Evolutionary conservation across 2,329 filamentous ascomycete species (phyloP).

Genomic region (Sporothrix euskadiensis): DNA sequence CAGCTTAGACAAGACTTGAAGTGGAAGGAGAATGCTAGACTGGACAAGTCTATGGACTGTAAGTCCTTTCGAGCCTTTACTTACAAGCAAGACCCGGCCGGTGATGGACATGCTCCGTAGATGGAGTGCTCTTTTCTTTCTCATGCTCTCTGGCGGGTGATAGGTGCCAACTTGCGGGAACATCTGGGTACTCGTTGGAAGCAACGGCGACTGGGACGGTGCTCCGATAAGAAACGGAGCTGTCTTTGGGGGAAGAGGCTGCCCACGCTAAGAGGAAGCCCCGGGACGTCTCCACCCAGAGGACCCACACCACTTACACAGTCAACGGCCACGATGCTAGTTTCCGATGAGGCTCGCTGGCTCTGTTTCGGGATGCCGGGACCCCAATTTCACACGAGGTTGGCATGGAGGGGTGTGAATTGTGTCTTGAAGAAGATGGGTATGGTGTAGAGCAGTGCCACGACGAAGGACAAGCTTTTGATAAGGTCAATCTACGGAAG

Average conservation of each 20-base stretch:
- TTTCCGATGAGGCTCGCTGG: constrained; percentile 7
- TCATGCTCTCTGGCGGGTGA: not conserved
- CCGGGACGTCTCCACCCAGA: not conserved
- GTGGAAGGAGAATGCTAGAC: not conserved
- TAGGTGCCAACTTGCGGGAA: not conserved
- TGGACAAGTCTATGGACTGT: not conserved
- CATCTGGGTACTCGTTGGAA: not conserved
- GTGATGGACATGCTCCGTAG: not conserved
- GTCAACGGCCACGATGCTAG: constrained; percentile 14
- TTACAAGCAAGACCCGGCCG: not conserved
- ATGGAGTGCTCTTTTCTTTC: too few species aligned
- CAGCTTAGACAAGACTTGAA: not conserved
- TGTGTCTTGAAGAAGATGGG: not conserved
- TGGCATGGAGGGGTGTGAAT: not conserved
- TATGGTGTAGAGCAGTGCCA: not conserved
- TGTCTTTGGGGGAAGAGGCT: not conserved
- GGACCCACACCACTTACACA: not conserved
- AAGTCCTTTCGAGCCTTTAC: not conserved
- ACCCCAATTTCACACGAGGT: not conserved
- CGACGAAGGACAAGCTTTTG: not conserved
- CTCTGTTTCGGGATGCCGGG: constrained; percentile 14
- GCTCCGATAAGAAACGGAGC: constrained; percentile 9
- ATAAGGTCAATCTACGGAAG: constrained; percentile 12
- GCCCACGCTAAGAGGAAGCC: not conserved
- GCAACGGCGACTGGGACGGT: not conserved